Base-by-base conservation (phyloP, 345 rosid genomes). In the Limnanthes douglasii region DNA sequence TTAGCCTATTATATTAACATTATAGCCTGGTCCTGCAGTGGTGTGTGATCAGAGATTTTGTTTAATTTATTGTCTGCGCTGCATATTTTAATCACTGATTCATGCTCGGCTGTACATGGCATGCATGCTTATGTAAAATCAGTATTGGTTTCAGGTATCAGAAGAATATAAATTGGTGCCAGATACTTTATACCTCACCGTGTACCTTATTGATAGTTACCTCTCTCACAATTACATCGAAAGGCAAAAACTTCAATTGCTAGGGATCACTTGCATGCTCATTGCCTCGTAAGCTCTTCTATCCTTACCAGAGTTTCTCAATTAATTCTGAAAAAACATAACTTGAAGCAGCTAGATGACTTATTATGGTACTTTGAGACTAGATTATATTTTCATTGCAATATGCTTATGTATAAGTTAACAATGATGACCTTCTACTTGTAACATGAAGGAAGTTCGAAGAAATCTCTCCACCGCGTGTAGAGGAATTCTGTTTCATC, bases 251-350 rank as follows among this genome's bases (percentile, higher is more conserved):
- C 86, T 84, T 61, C 98, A 90, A 62, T 60, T 90, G 50, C 86
- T 90, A 41, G 98, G 97, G 42, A 73, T 86, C 67, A 78, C 88
- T 51, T 86, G 92, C 81, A 75, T 81, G 92, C 77, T 86, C 33
- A 66, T 81, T 35, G 86, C 92, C 19, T 86, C 97, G 97, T 86
- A 73, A 81, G 96, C 41, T 46, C 25, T 50, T 34, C 1, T 19
- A 31, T 46, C 46, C 21, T 14, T 39, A 11, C n/a, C 23, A 43
- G 5, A 41, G 15, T 36, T 48, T 30, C 13, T 25, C 8, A n/a
- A n/a, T n/a, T n/a, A n/a, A n/a, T n/a, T n/a, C n/a, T n/a, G n/a
- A n/a, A 16, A 12, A 35, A 20, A 6, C 35, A 14, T 9, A 21
- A 37, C 23, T 31, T 14, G 14, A 4, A 10, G 15, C 18, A 14